Base-by-base conservation (phyloP, 371 early-diverging fungal species). In the Haplosporangium sp. region DNA sequence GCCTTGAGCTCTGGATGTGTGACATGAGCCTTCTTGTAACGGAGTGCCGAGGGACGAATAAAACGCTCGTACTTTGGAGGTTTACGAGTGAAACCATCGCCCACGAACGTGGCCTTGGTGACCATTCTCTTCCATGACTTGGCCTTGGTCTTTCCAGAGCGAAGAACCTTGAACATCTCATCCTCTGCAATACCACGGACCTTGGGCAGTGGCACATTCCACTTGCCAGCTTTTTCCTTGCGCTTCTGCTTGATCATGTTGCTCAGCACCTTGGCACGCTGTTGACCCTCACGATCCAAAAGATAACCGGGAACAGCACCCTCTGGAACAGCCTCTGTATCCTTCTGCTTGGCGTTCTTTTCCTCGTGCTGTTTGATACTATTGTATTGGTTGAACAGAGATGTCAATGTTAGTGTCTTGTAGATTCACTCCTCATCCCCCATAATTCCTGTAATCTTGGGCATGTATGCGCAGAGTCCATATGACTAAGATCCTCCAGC, bases 11-110 rank as follows among this genome's bases (percentile, higher is more conserved):
- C 99, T 6, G 99, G 99, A 86, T 99, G 99, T 23, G 98, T 98
- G 56, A 99, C 99, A 84, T 99, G 95, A 50, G 99, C 99, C 84
- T 97, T 98, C 85, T 99, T 99, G 88, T 95, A 97, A 71, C 99
- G 95, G 52, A 99, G 86, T 21, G 96, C 99, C 95, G 98, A 99
- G 59, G 99, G 99, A 63, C 99, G 93, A 69, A 99, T 96, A 83
- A 99, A 99, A 51, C 99, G 93, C 84, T 99, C 99, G 86, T 98
- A 99, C 89, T 99, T 99, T 72, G 99, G 99, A 45, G 99, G 99
- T 83, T 99, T 99, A 76, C 99, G 95, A 18, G 99, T 99, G 83
- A 99, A 99, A 8, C 97, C 96, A 48, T 74, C 98, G 45, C 99
- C 99, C 23, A 99, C 99, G 91, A 99, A 99, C 16, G 99, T 99